phyloP scores from a whole-genome alignment of 306 rosid species.

The Rubus parviflorus region DNA sequence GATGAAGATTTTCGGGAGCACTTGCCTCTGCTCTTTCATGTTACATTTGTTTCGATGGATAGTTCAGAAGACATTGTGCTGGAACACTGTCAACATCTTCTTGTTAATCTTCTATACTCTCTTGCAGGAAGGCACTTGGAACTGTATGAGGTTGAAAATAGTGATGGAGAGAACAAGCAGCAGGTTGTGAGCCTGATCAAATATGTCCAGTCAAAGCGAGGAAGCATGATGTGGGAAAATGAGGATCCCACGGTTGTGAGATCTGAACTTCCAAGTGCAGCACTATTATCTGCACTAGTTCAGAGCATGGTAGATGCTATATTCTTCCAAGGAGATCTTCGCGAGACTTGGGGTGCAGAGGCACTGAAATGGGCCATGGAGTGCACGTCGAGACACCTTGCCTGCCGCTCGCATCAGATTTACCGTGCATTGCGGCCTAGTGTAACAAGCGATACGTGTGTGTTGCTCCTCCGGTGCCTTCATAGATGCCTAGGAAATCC shows the following conservation, averaged over 20 bases:
- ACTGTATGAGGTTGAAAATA: conserved; percentile 94
- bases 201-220: conserved; percentile 97
- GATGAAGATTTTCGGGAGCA: conserved; percentile 99
- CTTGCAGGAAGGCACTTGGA: conserved; percentile 99
- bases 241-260: conserved; percentile 95
- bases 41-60: conserved; percentile 97
- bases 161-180: conserved; percentile 97
- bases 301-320: conserved; percentile 99
- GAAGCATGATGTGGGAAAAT: conserved; percentile 99
- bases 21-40: conserved; percentile 94
- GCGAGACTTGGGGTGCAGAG: conserved; percentile 98
- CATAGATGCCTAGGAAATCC: conserved; percentile 97
- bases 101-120: conserved; percentile 91
- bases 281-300: conserved; percentile 94
- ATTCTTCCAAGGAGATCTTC: conserved; percentile 99
- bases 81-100: conserved; percentile 98
- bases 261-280: conserved; percentile 98
- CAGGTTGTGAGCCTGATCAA: conserved; percentile 98
- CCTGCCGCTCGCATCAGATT: conserved; percentile 98
- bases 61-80: conserved; percentile 98
- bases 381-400: conserved; percentile 98
- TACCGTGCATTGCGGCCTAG: conserved; percentile 94
- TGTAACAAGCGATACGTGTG: conserved; percentile 96
- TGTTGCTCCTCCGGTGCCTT: conserved; percentile 92
- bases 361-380: conserved; percentile 99